These are phyloP conservation scores for Salicornia ramosissima DNA, from an alignment of 148 eudicot species.

Conservation along the genomic window DNA sequence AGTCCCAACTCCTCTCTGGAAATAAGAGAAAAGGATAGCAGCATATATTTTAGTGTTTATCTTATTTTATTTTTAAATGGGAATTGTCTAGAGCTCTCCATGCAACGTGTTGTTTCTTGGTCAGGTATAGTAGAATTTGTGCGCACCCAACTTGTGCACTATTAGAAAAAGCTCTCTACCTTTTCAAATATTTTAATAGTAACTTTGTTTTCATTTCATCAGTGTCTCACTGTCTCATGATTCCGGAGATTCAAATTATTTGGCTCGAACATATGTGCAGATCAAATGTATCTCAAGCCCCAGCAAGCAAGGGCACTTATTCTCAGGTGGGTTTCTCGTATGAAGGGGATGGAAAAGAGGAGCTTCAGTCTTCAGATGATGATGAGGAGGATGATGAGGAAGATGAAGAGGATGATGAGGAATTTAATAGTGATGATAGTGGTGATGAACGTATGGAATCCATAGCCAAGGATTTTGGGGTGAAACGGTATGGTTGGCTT, in stretches of 20 bases:
- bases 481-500: constrained; percentile 99
- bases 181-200: too few species aligned
- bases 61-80: too few species aligned
- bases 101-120: too few species aligned
- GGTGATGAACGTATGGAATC: constrained; percentile 91
- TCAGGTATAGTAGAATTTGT: too few species aligned
- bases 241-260: neutral
- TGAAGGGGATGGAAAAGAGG: constrained; percentile 84
- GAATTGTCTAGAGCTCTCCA: too few species aligned
- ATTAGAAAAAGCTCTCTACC: neutral
- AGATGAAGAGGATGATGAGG: constrained; percentile 79
- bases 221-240: neutral
- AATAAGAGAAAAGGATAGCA: too few species aligned
- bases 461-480: constrained; percentile 95
- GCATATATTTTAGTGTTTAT: too few species aligned
- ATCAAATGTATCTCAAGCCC: constrained; percentile 59
- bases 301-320: constrained; percentile 81
- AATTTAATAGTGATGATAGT: constrained; percentile 97
- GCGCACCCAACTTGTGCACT: neutral
- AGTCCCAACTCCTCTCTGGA: too few species aligned
- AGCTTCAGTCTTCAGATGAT: constrained; percentile 54
- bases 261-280: constrained; percentile 28
- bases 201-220: neutral
- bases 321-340: constrained; percentile 98
- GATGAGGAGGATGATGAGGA: constrained; percentile 79